Base-by-base conservation (phyloP, 192 early-diverging fungal species). In the Spizellomyces sp. region DNA sequence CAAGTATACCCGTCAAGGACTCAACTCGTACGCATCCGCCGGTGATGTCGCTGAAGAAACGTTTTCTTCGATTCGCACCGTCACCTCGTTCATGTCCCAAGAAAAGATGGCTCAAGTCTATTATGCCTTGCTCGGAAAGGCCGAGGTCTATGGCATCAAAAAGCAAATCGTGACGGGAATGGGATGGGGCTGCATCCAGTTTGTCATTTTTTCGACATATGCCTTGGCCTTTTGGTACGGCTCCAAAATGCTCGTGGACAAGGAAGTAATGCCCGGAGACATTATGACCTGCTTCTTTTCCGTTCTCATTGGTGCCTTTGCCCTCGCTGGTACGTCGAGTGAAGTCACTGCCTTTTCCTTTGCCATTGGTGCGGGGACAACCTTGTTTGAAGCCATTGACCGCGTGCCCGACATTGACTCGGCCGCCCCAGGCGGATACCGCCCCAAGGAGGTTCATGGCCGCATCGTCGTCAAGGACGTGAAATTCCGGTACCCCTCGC, bases 241-340 rank as follows among this genome's bases (percentile, higher is more conserved):
- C 48, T 75, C 78, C 15, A 77, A 66, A 4, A 56, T 88, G 19
- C 77, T 93, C 4, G 62, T 75, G 4, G 27, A 77, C 19, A 76
- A 78, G n/a, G 62, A 73, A 47, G 75, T 87, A 62, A 66, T 21
- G 43, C 80, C 80, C 56, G 77, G 78, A 0, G 62, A 76, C 19
- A 90, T 96, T 27, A 76, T 95, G 22, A 92, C 88, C 65, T 92
- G 93, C 50, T 97, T 98, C 74, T 94, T 96, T 75, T 83, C 92
- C 50, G 85, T 98, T 75, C 84, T 96, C 5, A 90, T 96, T 47
- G 95, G 95, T 64, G 80, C 88, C 10, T 88, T 93, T 48, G 82
- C 90, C 5, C 78, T 96, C 48, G 88, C 88, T 27, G 83, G 88
- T 15, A 75, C 90, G 3, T 86, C 90, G 9, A 89, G 92, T 8